Evolutionary conservation across 805 yeast genomes (phyloP).

Genomic region (Candida berthetii): DNA sequence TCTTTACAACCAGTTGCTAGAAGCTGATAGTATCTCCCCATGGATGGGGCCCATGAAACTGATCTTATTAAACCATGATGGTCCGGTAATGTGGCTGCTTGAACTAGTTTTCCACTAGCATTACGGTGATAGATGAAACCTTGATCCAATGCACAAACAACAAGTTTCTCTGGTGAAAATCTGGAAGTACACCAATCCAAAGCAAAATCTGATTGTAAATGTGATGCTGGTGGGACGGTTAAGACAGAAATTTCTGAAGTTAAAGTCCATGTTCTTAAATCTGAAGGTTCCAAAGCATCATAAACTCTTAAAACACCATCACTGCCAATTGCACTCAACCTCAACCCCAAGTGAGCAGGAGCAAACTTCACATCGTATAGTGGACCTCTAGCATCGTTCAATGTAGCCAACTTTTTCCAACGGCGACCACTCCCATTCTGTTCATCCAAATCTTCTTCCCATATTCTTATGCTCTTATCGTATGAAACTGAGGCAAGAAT

Average conservation of each 20-base stretch:
- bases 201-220: constrained; percentile 79
- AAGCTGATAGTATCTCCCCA: constrained; percentile 84
- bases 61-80: constrained; percentile 84
- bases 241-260: constrained; percentile 66
- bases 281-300: constrained; percentile 88
- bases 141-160: constrained; percentile 81
- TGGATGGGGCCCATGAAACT: constrained; percentile 94
- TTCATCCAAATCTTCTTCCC: constrained; percentile 87
- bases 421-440: constrained; percentile 72
- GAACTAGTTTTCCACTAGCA: constrained; percentile 42
- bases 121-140: constrained; percentile 69
- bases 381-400: constrained; percentile 86
- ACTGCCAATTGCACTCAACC: constrained; percentile 80
- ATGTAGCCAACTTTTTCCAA: constrained; percentile 70
- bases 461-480: constrained; percentile 82
- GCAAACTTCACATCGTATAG: constrained; percentile 87
- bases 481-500: constrained; percentile 83
- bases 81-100: constrained; percentile 67
- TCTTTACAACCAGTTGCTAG: constrained; percentile 96
- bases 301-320: constrained; percentile 84
- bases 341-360: constrained; percentile 75
- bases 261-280: constrained; percentile 74
- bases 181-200: constrained; percentile 89
- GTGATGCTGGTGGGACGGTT: constrained; percentile 67
- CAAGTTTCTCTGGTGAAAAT: constrained; percentile 73